These are phyloP conservation scores for Quercus parvula DNA, from an alignment of 306 rosid species.

Conservation along the genomic window DNA sequence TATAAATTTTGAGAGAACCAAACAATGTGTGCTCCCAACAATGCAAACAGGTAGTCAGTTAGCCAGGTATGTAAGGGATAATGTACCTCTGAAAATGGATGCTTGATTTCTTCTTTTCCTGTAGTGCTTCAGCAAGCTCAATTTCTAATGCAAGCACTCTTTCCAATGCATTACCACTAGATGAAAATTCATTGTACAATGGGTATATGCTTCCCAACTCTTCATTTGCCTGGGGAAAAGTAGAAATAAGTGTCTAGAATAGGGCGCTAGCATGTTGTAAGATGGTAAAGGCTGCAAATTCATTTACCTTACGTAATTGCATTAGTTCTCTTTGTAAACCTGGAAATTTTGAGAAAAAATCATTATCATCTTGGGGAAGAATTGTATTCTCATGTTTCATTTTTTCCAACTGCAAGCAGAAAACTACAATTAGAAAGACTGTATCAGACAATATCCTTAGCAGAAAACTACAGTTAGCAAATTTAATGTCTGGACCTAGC, in stretches of 20 bases:
- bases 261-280: background rate
- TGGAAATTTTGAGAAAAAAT: constrained; percentile 47
- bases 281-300: constrained; percentile 13
- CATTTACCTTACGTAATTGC: constrained; percentile 69
- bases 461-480: constrained; percentile 7
- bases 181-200: constrained; percentile 52
- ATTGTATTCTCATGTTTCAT: constrained; percentile 74
- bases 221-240: constrained; percentile 68
- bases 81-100: constrained; percentile 84
- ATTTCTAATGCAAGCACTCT: constrained; percentile 93
- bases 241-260: constrained; percentile 15
- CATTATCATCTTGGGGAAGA: constrained; percentile 42
- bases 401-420: constrained; percentile 76
- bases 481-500: background rate
- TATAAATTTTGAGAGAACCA: too few species aligned
- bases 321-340: constrained; percentile 68
- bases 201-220: constrained; percentile 78
- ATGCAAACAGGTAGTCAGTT: constrained; percentile 9
- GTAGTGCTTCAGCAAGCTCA: constrained; percentile 90
- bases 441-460: background rate
- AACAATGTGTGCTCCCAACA: background rate
- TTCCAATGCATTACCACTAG: constrained; percentile 81
- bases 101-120: constrained; percentile 67
- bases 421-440: constrained; percentile 13
- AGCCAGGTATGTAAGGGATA: constrained; percentile 13